Base-by-base conservation (phyloP, 345 rosid genomes). In the Capsella bursapastoris region DNA sequence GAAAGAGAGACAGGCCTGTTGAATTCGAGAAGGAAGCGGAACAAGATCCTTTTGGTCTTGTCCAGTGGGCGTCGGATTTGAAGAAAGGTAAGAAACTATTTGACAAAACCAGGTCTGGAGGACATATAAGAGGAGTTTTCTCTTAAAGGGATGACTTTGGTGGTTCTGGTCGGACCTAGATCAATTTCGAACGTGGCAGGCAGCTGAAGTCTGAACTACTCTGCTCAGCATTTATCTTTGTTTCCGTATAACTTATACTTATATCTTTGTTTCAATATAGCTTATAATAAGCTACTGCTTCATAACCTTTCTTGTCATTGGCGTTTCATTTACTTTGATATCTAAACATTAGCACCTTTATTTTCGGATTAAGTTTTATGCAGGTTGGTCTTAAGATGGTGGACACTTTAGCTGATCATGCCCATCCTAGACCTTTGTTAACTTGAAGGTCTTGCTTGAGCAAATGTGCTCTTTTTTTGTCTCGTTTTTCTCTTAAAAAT, bases 1-100 rank as follows among this genome's bases (percentile, higher is more conserved):
- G 88, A 15, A 88, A 89, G 34, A 83, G 93, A 41, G 95, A 86
- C 56, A 77, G 88, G 58, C 97, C 97, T 2, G 86, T 93, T 15
- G 96, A 90, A 80, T 90, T 93, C 69, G 92, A 84, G 58, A 86
- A 88, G 83, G 96, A 85, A 69, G 90, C 84, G 52, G 93, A 90
- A 80, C 87, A 89, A 15, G 97, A 89, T 86, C 91, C 87, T 25
- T 92, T 88, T 13, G 98, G 96, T 53, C 76, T 90, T 57, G 90
- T 84, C 53, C 89, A 83, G 84, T 89, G 86, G 80, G 84, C 83
- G 81, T 83, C 87, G 1, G 90, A 86, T 76, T 88, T 92, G 50
- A 90, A 85, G 82, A 81, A 82, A 77, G 89, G 90, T 16, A 88
- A 90, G 88, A 89, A 22, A 22, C 25, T 22, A 22, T 1, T 78